Evolutionary conservation across 2,329 filamentous ascomycete species (phyloP).

Genomic region (Sporothrix brunneoviolacea): DNA sequence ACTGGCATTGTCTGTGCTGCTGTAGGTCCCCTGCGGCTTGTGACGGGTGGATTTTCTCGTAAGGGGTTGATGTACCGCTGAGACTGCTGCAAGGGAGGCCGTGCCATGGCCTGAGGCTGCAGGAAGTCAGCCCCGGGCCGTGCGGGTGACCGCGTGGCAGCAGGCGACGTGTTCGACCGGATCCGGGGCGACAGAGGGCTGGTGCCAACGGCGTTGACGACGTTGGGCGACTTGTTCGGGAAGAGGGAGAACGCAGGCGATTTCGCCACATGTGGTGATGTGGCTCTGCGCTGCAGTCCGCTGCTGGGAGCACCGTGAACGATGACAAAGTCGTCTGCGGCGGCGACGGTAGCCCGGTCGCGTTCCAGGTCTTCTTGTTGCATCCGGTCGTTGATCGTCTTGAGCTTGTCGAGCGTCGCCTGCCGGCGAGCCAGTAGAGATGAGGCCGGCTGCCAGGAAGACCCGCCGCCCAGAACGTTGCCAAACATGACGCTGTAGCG

Average conservation of each 20-base stretch:
- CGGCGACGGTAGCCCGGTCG: slow-evolving; percentile 3
- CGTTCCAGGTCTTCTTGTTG: slow-evolving; percentile 27
- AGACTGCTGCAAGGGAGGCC: not conserved
- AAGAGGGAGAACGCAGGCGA: slow-evolving; percentile 43
- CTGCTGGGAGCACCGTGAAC: not conserved
- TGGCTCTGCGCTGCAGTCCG: slow-evolving; percentile 35
- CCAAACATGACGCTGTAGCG: slow-evolving; percentile 94
- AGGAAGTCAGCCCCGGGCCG: not conserved
- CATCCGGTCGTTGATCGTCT: slow-evolving; percentile 42
- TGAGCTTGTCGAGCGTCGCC: slow-evolving; percentile 52
- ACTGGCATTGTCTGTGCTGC: slow-evolving; percentile 3
- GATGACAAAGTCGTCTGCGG: not conserved
- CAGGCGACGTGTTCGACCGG: slow-evolving; percentile 46
- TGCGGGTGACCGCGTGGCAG: slow-evolving; percentile 29
- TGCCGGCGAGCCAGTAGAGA: slow-evolving; percentile 51
- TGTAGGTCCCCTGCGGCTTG: not conserved
- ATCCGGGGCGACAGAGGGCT: slow-evolving; percentile 29
- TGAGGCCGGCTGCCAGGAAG: slow-evolving; percentile 23
- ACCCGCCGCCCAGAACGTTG: slow-evolving; percentile 46
- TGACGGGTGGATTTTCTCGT: slow-evolving; percentile 19
- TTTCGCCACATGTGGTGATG: slow-evolving; percentile 40
- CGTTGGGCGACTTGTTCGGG: slow-evolving; percentile 29
- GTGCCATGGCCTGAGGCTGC: not conserved
- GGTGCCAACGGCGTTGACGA: slow-evolving; percentile 13
- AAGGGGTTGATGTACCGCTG: slow-evolving; percentile 12